phyloP scores from a whole-genome alignment of 148 eudicot species.

The Amaranthus palmeri region DNA sequence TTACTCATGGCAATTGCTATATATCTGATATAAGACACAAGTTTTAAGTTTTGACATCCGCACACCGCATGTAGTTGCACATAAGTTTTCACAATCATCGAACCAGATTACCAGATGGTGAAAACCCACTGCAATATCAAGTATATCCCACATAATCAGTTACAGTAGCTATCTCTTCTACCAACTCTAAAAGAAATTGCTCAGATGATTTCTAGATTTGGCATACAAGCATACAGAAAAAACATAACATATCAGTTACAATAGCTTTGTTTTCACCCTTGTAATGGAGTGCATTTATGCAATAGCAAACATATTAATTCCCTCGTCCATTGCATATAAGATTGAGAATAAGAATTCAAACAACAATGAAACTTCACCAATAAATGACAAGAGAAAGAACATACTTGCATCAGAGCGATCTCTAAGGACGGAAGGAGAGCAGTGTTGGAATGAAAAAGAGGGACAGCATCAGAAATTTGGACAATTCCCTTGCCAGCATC shows the following conservation, averaged over 20 bases:
- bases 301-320: too few species aligned
- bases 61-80: not conserved
- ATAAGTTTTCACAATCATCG: too few species aligned
- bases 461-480: constrained; percentile 70
- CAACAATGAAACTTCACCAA: not conserved
- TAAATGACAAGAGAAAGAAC: not conserved
- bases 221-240: not conserved
- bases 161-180: too few species aligned
- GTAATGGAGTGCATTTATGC: too few species aligned
- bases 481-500: constrained; percentile 32
- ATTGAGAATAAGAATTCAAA: not conserved
- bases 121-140: too few species aligned
- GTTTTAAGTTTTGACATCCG: too few species aligned
- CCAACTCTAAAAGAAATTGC: too few species aligned
- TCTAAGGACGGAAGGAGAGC: constrained; percentile 81
- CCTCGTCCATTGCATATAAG: too few species aligned
- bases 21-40: too few species aligned
- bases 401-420: constrained; percentile 80
- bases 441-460: constrained; percentile 71
- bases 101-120: too few species aligned
- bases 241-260: not conserved
- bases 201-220: not conserved
- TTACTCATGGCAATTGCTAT: not conserved
- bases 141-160: not conserved
- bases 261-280: not conserved